Evolutionary conservation across 106 monocot genomes (phyloP).

Genomic region (Platanthera guangdongensis): DNA sequence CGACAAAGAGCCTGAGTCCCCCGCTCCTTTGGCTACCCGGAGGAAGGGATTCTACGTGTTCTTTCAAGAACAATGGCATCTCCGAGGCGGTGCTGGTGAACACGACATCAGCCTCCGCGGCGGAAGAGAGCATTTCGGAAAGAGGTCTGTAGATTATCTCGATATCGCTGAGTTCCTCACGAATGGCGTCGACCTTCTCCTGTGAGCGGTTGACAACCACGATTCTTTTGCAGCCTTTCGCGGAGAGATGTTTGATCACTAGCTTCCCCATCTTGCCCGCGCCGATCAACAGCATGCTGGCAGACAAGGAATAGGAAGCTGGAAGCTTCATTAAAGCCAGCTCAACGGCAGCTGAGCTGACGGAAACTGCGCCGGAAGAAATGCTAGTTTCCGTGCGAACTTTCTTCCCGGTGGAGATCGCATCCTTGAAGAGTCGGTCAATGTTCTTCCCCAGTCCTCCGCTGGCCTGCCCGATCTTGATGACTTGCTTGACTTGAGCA

Average conservation of each 20-base stretch:
- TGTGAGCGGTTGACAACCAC: constrained; percentile 82
- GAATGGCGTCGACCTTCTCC: constrained; percentile 67
- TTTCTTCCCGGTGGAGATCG: constrained; percentile 80
- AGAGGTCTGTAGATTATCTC: constrained; percentile 86
- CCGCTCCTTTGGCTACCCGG: constrained; percentile 33
- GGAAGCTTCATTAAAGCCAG: constrained; percentile 92
- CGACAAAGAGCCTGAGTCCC: constrained; percentile 64
- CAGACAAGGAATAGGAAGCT: constrained; percentile 30
- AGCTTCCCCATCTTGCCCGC: constrained; percentile 99
- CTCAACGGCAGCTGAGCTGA: constrained; percentile 97
- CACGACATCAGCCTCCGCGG: constrained; percentile 85
- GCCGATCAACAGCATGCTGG: constrained; percentile 82
- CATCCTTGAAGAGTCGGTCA: constrained; percentile 88
- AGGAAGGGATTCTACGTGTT: constrained; percentile 67
- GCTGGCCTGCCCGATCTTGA: constrained; percentile 57
- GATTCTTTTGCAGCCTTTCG: constrained; percentile 79
- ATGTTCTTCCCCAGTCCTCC: constrained; percentile 88
- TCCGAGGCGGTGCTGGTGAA: constrained; percentile 98
- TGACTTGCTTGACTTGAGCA: constrained; percentile 93
- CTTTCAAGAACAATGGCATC: constrained; percentile 67
- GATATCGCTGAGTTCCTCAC: constrained; percentile 63
- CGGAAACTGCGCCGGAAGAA: constrained; percentile 89
- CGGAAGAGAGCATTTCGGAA: constrained; percentile 57
- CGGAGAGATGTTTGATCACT: constrained; percentile 84
- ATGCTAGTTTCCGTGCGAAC: constrained; percentile 92